Base-by-base conservation (phyloP, 805 yeast species). In the Saturnispora hagleri region DNA sequence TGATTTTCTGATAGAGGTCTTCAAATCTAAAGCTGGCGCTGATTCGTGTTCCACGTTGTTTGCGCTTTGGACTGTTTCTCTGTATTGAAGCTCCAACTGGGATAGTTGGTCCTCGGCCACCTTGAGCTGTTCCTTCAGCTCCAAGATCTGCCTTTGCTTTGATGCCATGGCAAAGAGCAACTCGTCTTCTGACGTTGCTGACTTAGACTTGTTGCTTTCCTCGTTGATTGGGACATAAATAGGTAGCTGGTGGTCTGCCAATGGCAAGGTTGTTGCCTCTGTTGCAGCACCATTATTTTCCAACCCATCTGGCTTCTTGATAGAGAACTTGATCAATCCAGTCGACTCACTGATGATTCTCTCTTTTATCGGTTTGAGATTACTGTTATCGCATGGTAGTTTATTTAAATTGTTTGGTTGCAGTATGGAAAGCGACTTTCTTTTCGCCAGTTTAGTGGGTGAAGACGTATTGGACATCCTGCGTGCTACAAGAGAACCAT, bases 131-230 rank as follows among this genome's bases (percentile, higher is more conserved):
- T 69, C 64, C 58, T 74, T 76, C 52, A 77, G 60, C 47, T 79
- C 83, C 17, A 71, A 55, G 8, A 81, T 72, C 51, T 73, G 73
- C 53, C 81, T 70, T 58, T 80, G 83, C 59, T 81, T 81, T 2
- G 73, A 58, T 0, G 85, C 80, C 48, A 75, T 56, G 43, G 64
- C 62, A 49, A 63, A 71, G 36, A 76, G 58, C 17, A 75, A 15
- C 8, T 47, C 50, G 3, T 49, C 48, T 6, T 35, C 22, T 13
- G 24, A 17, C 9, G 17, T 45, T 22, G 41, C 17, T 24, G 51
- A 43, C 41, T 46, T 13, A 15, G n/a, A 18, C 5, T 28, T 26
- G 20, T 13, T 41, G 8, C 45, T 22, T 31, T 47, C 50, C n/a
- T 59, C 51, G 35, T 59, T 57, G 4, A 70, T 62, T 2, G 73